These are phyloP conservation scores for Coemansia asiatica DNA, from an alignment of 192 early-diverging fungal genomes.

Conservation along the genomic window DNA sequence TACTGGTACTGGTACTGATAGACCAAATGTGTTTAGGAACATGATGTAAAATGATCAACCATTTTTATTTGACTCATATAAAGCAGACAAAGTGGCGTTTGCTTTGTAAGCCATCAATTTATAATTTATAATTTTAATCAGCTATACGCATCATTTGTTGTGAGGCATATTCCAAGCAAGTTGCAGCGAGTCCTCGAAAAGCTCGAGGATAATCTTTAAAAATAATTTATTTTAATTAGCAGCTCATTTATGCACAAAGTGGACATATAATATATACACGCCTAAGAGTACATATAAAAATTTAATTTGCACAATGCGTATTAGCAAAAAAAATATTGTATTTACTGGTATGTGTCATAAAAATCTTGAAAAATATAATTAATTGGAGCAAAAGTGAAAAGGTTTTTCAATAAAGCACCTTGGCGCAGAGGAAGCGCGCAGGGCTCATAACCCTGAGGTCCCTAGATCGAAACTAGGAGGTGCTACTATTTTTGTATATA, in stretches of 20 bases:
- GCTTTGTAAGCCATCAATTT: background rate
- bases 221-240: too few relatives aligned
- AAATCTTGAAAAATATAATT: background rate
- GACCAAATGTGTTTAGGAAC: too few relatives aligned
- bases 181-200: too few relatives aligned
- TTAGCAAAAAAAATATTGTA: background rate
- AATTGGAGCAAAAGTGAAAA: background rate
- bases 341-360: too few relatives aligned
- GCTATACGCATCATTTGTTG: too few relatives aligned
- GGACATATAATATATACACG: background rate
- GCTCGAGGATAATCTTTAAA: too few relatives aligned
- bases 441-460: slow-evolving; percentile 89
- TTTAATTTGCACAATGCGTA: slow-evolving; percentile 2
- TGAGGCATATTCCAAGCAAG: too few relatives aligned
- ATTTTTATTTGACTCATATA: background rate
- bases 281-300: background rate
- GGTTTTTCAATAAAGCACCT: slow-evolving; percentile 59
- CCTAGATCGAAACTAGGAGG: slow-evolving; percentile 75
- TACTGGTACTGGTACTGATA: too few relatives aligned
- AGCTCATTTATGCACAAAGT: too few relatives aligned
- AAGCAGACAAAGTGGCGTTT: background rate
- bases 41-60: too few relatives aligned
- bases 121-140: too few relatives aligned
- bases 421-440: slow-evolving; percentile 84
- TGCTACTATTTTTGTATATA: slow-evolving; percentile 47